Base-by-base conservation (phyloP, 2,329 filamentous ascomycete species). In the Scedosporium aurantiacum region DNA sequence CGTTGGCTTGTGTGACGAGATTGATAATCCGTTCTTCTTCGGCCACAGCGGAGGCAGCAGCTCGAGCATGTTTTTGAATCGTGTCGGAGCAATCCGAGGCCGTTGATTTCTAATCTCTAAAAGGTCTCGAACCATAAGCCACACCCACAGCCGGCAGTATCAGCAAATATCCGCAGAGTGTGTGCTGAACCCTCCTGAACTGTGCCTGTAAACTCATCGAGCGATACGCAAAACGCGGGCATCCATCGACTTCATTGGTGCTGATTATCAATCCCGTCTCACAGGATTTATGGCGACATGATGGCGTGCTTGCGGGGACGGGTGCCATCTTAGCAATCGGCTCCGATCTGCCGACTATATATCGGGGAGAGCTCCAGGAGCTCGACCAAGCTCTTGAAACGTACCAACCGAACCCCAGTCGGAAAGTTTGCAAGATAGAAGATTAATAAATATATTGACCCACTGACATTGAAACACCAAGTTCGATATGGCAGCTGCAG, bases 301-400 rank as follows among this genome's bases (percentile, higher is more conserved):
- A 69, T 70, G 65, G 61, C 67, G 68, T 69, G 67, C 66, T 69
- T 58, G 58, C 64, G 63, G 63, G 63, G 63, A 52, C 37, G 23
- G 23, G n/a, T 2, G 14, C n/a, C 32, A 18, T 52, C 23, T 21
- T 18, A 52, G 23, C 43, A 37, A 28, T 23, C 43, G 25, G 25
- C 21, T 21, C 25, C 47, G 25, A 18, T 10, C 5, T 10, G 14
- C 8, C 27, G 25, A 12, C 16, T 60, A 60, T 60, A 60, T 52
- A 60, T 60, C 56, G 18, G n/a, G 14, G n/a, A 21, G 28, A 47
- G 43, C 43, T 47, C 43, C 43, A 12, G 55, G 23, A 55, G 14
- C 50, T 55, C 27, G 4, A 5, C 1, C n/a, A 7, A 21, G n/a
- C 21, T 10, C 7, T 40, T 23, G 28, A 21, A 16, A 21, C 3